Evolutionary conservation across 371 early-diverging fungal species (phyloP).

Genomic region (Mucor saturninus): DNA sequence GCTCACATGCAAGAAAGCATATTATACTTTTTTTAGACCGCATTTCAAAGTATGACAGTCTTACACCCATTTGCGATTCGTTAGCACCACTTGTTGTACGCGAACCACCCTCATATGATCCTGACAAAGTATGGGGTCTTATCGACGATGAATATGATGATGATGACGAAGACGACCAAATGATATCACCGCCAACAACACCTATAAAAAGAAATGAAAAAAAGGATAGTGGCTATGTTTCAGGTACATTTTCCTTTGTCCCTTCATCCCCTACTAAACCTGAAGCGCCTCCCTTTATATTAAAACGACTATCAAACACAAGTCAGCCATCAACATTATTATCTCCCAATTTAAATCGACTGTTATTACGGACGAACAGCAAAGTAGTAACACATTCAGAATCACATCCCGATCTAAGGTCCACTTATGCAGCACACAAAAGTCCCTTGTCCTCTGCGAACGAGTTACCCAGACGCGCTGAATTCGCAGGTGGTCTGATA

Average conservation of each 20-base stretch:
- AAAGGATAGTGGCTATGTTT: conserved; percentile 52
- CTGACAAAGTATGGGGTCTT: conserved; percentile 51
- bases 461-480: conserved; percentile 32
- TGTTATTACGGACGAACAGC: conserved; percentile 6
- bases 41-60: conserved; percentile 38
- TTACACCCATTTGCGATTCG: conserved; percentile 48
- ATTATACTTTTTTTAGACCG: conserved; percentile 51
- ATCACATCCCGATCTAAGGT: conserved; percentile 18
- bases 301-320: conserved; percentile 5
- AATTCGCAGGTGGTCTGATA: conserved; percentile 50
- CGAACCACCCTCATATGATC: conserved; percentile 47
- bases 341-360: conserved; percentile 10
- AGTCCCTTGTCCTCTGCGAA: neutral
- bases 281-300: neutral
- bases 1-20: conserved; percentile 51
- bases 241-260: conserved; percentile 29
- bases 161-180: neutral
- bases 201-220: conserved; percentile 28
- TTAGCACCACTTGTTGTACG: conserved; percentile 47
- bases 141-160: conserved; percentile 31
- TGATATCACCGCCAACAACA: conserved; percentile 5
- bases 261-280: conserved; percentile 11
- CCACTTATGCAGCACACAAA: conserved; percentile 9
- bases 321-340: conserved; percentile 3
- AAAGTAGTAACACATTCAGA: conserved; percentile 18